Base-by-base conservation (phyloP, 805 yeast genomes). In the Pichia californica region DNA sequence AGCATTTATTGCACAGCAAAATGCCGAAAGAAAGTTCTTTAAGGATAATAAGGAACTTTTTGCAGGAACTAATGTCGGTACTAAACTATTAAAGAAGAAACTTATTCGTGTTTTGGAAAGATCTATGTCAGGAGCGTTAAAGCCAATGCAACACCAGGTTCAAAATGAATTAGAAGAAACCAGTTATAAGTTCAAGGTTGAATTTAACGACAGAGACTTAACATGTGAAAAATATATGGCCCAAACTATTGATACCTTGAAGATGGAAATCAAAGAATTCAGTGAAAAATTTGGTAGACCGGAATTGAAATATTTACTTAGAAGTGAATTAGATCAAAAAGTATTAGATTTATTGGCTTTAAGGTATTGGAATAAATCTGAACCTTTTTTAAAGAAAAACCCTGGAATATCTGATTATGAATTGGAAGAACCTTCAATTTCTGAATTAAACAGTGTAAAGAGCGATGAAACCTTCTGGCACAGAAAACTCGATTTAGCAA, bases 161-260 rank as follows among this genome's bases (percentile, higher is more conserved):
- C 86, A 85, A 48, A 89, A 80, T 56, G 99, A 93, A 62, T 73
- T 89, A 35, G 99, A 94, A 60, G 99, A 94, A 55, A 79, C 97
- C 0, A 69, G 93, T 1, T 93, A 93, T 60, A 80, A 83, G 59
- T 93, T 88, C 68, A 93, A 93, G 61, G 99, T 93, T 20, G 97
- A 93, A 62, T 93, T 88, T 64, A 93, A 93, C 59, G 99, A 93
- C 63, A 77, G 97, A 42, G 86, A 83, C 29, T 70, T 93, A 50
- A 93, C 99, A 0, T 95, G 98, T 14, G 93, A 88, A 56, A 87
- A 95, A 46, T 93, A 93, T 58, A 71, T 93, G 53, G 95, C 97
- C 19, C 91, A 86, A 57, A 87, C 93, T 44, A 77, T 93, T 28
- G 99, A 93, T 62, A 68, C 84, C 39, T 71, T 94, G 57, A 93